Conservation (phyloP, 345 rosid species). For the Camelina neglecta region DNA sequence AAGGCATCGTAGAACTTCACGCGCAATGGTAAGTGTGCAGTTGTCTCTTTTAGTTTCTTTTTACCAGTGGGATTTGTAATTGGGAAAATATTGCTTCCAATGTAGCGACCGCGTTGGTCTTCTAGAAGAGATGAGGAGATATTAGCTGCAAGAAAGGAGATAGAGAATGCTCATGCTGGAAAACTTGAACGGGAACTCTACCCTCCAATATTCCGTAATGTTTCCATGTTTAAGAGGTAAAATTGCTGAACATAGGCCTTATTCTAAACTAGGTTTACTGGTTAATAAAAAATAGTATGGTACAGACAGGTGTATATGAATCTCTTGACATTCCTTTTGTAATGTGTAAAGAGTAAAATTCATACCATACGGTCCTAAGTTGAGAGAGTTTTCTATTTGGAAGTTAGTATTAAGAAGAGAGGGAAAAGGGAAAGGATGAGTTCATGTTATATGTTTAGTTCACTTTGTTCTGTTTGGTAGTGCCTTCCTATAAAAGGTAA, state of each 20-base stretch:
- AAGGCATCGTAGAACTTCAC: conserved; percentile 65
- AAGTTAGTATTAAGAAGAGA: background rate
- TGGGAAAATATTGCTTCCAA: conserved; percentile 26
- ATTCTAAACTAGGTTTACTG: background rate
- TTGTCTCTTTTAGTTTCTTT: background rate
- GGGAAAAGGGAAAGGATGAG: background rate
- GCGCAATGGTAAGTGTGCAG: conserved; percentile 61
- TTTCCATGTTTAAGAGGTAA: conserved; percentile 87
- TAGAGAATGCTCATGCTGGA: conserved; percentile 60
- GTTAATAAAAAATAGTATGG: background rate
- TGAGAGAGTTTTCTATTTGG: background rate
- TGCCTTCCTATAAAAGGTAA: conserved; percentile 21
- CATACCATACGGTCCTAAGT: background rate
- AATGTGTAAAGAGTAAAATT: no score
- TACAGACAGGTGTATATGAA: background rate
- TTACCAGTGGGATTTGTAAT: background rate
- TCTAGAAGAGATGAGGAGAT: conserved; percentile 74
- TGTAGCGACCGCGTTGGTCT: conserved; percentile 86
- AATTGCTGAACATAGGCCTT: background rate
- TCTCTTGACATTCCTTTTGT: no score
- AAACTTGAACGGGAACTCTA: conserved; percentile 63
- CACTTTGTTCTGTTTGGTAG: conserved; percentile 5
- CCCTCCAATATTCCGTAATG: conserved; percentile 80
- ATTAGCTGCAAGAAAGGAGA: conserved; percentile 63
- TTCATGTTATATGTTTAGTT: background rate